phyloP scores from a whole-genome alignment of 2,329 filamentous ascomycete genomes.

The Coniochaeta pulveracea region DNA sequence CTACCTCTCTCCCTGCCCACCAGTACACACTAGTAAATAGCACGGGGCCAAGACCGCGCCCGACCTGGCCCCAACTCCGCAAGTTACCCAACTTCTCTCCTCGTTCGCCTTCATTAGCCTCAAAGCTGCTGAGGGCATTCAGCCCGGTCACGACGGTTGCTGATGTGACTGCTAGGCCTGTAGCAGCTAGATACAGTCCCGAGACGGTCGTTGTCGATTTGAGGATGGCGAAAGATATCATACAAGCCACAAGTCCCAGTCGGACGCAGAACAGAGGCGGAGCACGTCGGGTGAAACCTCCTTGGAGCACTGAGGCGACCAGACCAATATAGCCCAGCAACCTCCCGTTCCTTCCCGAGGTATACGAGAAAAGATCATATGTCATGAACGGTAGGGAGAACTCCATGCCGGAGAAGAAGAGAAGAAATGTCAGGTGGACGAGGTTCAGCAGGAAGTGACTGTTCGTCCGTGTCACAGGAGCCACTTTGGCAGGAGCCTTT shows the following conservation, averaged over 20 bases:
- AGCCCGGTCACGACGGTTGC: slow-evolving; percentile 91
- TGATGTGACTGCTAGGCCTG: slow-evolving; percentile 76
- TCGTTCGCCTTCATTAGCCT: slow-evolving; percentile 68
- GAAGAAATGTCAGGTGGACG: slow-evolving; percentile 80
- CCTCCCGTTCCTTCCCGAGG: slow-evolving; percentile 67
- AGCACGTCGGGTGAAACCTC: slow-evolving; percentile 76
- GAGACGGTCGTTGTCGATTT: slow-evolving; percentile 54
- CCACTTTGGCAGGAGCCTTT: slow-evolving; percentile 11
- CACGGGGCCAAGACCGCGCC: slow-evolving; percentile 75
- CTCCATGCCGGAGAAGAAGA: slow-evolving; percentile 98
- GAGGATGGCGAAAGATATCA: slow-evolving; percentile 71
- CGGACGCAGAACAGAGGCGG: slow-evolving; percentile 72
- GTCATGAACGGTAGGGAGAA: slow-evolving; percentile 97
- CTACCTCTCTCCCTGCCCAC: slow-evolving; percentile 87
- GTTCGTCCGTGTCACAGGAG: slow-evolving; percentile 53
- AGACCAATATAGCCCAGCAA: slow-evolving; percentile 87
- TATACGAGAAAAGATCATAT: slow-evolving; percentile 81
- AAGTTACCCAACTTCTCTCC: slow-evolving; percentile 81
- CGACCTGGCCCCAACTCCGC: slow-evolving; percentile 73
- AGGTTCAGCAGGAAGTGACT: slow-evolving; percentile 72
- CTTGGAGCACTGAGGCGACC: slow-evolving; percentile 84
- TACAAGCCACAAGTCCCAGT: slow-evolving; percentile 66
- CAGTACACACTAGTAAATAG: slow-evolving; percentile 94
- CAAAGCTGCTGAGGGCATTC: slow-evolving; percentile 85
- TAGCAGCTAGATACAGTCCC: slow-evolving; percentile 71